phyloP scores from a whole-genome alignment of 441 rosid genomes.

The Erodium chrysanthum region DNA sequence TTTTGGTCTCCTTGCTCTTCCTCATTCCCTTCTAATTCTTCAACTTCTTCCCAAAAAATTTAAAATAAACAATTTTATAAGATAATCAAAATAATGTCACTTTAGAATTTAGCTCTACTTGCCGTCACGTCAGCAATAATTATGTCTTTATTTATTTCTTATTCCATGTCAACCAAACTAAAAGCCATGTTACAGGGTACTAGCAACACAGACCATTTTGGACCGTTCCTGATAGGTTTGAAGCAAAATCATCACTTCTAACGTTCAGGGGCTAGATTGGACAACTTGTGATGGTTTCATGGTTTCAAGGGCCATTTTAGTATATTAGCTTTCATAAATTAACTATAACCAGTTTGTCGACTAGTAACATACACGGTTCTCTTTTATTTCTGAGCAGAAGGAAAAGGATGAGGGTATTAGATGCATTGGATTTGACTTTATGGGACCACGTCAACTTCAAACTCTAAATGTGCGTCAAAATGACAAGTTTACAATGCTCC shows the following conservation, averaged over 20 bases:
- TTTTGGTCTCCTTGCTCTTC: background rate
- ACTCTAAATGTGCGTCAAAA: background rate
- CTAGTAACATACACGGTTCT: background rate
- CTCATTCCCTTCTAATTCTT: background rate
- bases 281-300: background rate
- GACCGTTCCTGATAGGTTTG: background rate
- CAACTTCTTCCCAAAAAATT: background rate
- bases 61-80: too few relatives aligned
- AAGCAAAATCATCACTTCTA: background rate
- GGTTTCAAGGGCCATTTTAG: background rate
- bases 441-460: background rate
- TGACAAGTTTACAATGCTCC: background rate
- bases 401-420: background rate
- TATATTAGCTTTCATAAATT: background rate
- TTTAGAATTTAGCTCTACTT: background rate
- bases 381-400: background rate
- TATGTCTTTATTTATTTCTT: background rate
- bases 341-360: background rate
- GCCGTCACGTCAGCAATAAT: too few relatives aligned
- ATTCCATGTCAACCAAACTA: background rate
- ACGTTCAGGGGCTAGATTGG: background rate
- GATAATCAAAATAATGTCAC: background rate
- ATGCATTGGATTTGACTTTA: background rate
- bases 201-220: background rate
- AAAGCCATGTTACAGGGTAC: background rate